Conservation (phyloP, 2,329 filamentous ascomycete species). For the Colletotrichum shisoi region DNA sequence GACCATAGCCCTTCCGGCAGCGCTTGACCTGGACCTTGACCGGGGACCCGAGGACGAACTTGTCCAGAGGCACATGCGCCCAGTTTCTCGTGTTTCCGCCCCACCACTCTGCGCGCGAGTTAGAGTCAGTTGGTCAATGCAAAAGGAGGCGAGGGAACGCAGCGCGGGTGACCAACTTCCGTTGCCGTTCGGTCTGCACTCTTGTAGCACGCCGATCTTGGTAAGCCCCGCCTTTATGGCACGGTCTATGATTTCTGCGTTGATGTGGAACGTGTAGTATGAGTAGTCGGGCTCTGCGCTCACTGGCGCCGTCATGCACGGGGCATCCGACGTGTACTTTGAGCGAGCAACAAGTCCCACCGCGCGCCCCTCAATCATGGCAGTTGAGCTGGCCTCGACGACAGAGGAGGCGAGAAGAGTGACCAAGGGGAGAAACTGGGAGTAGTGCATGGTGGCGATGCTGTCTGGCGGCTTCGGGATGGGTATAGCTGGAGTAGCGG, state of each 20-base stretch:
- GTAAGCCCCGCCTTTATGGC: neutral
- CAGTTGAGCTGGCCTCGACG: neutral
- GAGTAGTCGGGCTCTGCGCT: conserved; percentile 3
- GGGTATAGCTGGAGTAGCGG: neutral
- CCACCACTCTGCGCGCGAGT: neutral
- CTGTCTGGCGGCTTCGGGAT: neutral
- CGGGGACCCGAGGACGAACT: conserved; percentile 9
- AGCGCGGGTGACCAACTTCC: neutral
- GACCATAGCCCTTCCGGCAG: conserved; percentile 18
- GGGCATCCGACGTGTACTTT: neutral
- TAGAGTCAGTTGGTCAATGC: neutral
- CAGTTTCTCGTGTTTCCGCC: conserved; percentile 2
- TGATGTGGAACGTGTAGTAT: conserved; percentile 24
- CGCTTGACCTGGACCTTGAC: conserved; percentile 24
- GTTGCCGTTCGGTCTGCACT: conserved; percentile 11
- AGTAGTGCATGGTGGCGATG: neutral
- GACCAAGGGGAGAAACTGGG: conserved; percentile 1
- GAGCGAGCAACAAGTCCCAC: neutral
- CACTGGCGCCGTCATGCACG: neutral
- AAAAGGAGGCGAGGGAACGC: neutral
- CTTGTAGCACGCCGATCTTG: conserved; percentile 12
- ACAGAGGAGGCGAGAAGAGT: neutral
- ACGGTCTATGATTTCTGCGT: neutral
- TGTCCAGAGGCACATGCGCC: conserved; percentile 5
- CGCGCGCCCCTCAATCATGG: neutral